Evolutionary conservation across 176 grass and related monocot genomes (phyloP), one percentile per base, ranked within the genome.

Genomic region (barley (Hordeum vulgare)): DNA sequence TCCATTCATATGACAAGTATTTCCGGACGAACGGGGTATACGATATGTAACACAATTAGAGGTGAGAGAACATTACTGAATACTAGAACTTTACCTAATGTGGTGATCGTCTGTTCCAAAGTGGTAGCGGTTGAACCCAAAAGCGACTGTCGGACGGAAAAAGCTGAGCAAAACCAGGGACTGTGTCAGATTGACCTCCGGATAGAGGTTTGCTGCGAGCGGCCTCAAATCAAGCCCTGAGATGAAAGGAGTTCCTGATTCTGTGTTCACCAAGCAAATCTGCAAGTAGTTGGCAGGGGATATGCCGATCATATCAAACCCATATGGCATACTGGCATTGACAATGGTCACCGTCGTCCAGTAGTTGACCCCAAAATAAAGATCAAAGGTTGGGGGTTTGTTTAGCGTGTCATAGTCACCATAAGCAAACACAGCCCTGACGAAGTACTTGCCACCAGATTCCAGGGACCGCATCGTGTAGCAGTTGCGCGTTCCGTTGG

Each of bases 171-270:
- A 20, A 66, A 54, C 57, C 4, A 85, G 61, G 24, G 82, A 79
- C 15, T 85, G 58, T 81, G 82, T 85, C 7, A 69, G 60, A 84
- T 80, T 92, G 6, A 31, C 66, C 18, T n/a, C 34, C 1, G 27
- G 7, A 78, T 88, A 89, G 29, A 86, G 75, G 13, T 44, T 13
- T 36, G 10, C 2, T 9, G 4, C 11, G 14, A 92, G 45, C 47
- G 68, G 20, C 56, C 90, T 87, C 40, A 89, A 45, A 1, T 84
- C 75, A 54, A 92, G 49, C 18, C 6, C 23, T 11, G 87, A 89
- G 51, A 92, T 89, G 78, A 89, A 92, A 36, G 90, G 86, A 63
- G 75, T 82, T 29, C 87, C 90, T 0, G 13, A 78, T 10, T 62
- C 79, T 39, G 4, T 86, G 12, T 86, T 77, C 17, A 89, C 75